Conservation (phyloP, 2,329 filamentous ascomycete species). For the Capronia coronata region DNA sequence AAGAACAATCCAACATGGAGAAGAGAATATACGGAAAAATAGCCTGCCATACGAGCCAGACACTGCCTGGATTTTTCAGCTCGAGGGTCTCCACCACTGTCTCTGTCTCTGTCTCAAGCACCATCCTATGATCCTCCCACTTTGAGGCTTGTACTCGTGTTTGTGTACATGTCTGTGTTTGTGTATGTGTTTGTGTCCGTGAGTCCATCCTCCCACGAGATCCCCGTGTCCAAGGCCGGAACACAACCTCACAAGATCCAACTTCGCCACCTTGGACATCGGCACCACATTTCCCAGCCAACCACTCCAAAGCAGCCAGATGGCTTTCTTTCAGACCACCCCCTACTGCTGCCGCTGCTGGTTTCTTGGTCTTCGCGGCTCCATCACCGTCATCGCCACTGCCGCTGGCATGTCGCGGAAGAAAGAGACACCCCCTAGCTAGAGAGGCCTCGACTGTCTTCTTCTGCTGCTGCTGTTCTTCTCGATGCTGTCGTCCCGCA, state of each 20-base stretch:
- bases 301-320: constrained; percentile 49
- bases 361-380: neutral
- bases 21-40: constrained; percentile 54
- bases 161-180: too few species aligned
- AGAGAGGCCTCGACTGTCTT: neutral
- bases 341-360: constrained; percentile 29
- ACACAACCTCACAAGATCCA: constrained; percentile 34
- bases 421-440: too few species aligned
- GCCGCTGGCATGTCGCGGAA: too few species aligned
- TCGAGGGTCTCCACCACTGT: constrained; percentile 32
- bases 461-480: neutral
- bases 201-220: too few species aligned
- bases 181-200: too few species aligned
- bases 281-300: constrained; percentile 46
- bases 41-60: constrained; percentile 53
- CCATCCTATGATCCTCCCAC: too few species aligned
- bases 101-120: neutral
- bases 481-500: too few species aligned
- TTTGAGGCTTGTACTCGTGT: too few species aligned
- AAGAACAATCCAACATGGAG: constrained; percentile 4
- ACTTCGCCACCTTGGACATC: constrained; percentile 33
- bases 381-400: neutral
- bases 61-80: constrained; percentile 47
- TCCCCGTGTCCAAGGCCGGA: constrained; percentile 23
- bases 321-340: constrained; percentile 54